These are phyloP conservation scores for Buddleja alternifolia DNA, from an alignment of 257 asterid genomes.

Conservation along the genomic window DNA sequence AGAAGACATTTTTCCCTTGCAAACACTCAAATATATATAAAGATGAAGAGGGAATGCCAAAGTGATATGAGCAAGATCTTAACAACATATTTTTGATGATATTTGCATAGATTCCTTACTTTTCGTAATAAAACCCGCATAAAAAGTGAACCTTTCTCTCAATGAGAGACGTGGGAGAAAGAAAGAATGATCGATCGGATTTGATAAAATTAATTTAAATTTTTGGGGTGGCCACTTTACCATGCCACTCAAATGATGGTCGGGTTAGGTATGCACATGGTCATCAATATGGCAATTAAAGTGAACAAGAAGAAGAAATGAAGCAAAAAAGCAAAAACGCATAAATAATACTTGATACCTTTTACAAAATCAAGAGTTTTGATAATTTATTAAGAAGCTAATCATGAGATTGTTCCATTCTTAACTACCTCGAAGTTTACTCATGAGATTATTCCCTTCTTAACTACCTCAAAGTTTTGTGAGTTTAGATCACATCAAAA, in stretches of 20 bases:
- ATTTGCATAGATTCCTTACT: conserved; percentile 25
- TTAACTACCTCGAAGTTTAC: conserved; percentile 40
- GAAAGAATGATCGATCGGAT: conserved; percentile 25
- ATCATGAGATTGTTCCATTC: conserved; percentile 48
- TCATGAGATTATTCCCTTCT: conserved; percentile 45
- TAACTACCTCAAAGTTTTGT: conserved; percentile 34
- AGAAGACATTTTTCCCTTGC: no score
- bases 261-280: conserved; percentile 68
- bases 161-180: neutral
- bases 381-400: conserved; percentile 46
- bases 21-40: neutral
- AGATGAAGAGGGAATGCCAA: neutral
- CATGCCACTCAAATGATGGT: conserved; percentile 68
- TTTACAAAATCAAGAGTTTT: conserved; percentile 28
- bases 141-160: conserved; percentile 25
- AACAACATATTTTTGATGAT: conserved; percentile 19
- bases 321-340: conserved; percentile 13
- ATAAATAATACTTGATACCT: conserved; percentile 19
- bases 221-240: conserved; percentile 36
- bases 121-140: conserved; percentile 21
- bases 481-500: no score
- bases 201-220: conserved; percentile 13
- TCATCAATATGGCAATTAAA: conserved; percentile 41
- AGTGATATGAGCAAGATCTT: conserved; percentile 19
- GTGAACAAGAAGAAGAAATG: neutral